These are phyloP conservation scores for Lojkania enalia DNA, from an alignment of 2,329 filamentous ascomycete species.

Conservation along the genomic window DNA sequence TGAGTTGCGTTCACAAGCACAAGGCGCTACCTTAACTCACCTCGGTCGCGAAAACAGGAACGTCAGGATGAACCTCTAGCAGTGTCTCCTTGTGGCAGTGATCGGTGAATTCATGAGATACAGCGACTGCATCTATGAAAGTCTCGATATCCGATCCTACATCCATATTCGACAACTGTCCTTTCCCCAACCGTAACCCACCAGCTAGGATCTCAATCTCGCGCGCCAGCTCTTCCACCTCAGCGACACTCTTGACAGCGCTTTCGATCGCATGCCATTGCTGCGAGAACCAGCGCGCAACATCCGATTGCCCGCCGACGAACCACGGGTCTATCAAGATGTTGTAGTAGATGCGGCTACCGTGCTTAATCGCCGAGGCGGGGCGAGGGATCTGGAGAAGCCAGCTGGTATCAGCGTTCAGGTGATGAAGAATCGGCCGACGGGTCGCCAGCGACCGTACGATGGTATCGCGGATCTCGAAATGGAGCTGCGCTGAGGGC, in stretches of 20 bases:
- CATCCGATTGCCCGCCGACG: slow-evolving; percentile 63
- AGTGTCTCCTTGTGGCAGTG: slow-evolving; percentile 55
- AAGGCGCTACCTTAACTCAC: slow-evolving; percentile 21
- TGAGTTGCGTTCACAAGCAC: slow-evolving; percentile 1
- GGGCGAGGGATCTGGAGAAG: slow-evolving; percentile 66
- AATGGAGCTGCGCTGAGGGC: slow-evolving; percentile 46
- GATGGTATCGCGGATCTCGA: slow-evolving; percentile 48
- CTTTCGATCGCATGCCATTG: slow-evolving; percentile 64
- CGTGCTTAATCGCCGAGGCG: slow-evolving; percentile 44
- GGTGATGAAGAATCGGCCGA: slow-evolving; percentile 62
- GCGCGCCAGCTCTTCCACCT: slow-evolving; percentile 57
- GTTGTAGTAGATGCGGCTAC: slow-evolving; percentile 61
- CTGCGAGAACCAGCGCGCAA: slow-evolving; percentile 66
- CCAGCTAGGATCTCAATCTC: slow-evolving; percentile 53
- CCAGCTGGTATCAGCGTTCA: slow-evolving; percentile 71
- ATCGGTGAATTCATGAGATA: slow-evolving; percentile 66
- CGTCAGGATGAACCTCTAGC: slow-evolving; percentile 55
- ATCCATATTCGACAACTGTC: slow-evolving; percentile 16
- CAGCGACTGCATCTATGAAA: slow-evolving; percentile 61
- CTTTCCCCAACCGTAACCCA: slow-evolving; percentile 25
- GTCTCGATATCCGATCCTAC: slow-evolving; percentile 23
- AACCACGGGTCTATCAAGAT: slow-evolving; percentile 70
- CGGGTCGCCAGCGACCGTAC: slow-evolving; percentile 46
- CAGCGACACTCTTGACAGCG: slow-evolving; percentile 57
- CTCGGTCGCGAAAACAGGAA: slow-evolving; percentile 63